Evolutionary conservation across 768 basidiomycete species (phyloP), one percentile per base, ranked within the genome.

Genomic region (Mycena galericulata): DNA sequence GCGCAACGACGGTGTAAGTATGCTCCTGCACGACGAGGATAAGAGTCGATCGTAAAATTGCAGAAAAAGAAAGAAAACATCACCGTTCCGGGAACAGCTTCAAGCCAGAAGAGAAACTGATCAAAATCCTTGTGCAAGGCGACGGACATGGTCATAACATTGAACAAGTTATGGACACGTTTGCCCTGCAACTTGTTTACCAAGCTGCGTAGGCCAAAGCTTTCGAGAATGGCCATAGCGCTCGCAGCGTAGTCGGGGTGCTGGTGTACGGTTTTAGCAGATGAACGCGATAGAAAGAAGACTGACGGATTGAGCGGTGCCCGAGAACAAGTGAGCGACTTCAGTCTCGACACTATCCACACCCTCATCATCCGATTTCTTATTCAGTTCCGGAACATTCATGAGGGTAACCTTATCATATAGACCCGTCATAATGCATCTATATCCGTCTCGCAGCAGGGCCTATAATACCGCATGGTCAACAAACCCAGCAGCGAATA

Each of bases 251-350:
- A 63, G 0, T 45, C 40, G 20, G 26, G 17, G 30, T 62, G 17
- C 60, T 62, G 49, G 32, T 4, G 36, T 60, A 38, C 27, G 56
- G 51, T 51, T 30, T 60, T 43, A 55, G 46, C 11, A 46, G 46
- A 11, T 29, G 11, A 14, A 11, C 2, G 32, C 29, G 30, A 26
- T 26, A 22, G 43, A 27, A n/a, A 22, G 29, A 2, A 27, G 41
- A 49, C 58, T 41, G 22, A 51, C 56, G 24, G 59, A 50, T 30
- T 51, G 43, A 47, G 60, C 62, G 47, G 22, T 30, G 6, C 47
- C 65, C 29, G 66, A 62, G 41, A 71, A 71, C n/a, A 71, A 43
- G 55, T 71, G 61, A n/a, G 61, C 66, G 22, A 57, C 49, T 36
- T 71, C 20, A 14, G 69, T 71, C 10, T 32, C 36, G 27, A 46